A percentile compares a stretch with the other conserved stretches of the same genome.
phyloP scores from a whole-genome alignment of 202 grass and related monocot species.

The Musa balbisiana region DNA sequence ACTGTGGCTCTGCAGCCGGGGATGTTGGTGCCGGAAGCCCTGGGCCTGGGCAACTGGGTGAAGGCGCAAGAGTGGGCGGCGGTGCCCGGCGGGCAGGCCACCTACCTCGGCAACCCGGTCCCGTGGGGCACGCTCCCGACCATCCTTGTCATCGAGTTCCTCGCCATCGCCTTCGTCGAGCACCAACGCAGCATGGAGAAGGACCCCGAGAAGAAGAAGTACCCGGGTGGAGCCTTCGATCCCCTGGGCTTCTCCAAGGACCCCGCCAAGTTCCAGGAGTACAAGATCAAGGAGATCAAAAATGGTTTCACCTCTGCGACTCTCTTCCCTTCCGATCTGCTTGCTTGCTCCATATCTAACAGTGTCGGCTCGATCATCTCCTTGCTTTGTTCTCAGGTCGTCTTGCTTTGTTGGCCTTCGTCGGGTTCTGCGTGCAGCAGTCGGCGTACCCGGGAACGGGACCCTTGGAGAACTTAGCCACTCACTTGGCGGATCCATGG shows the following conservation, averaged over 20 bases:
- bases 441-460: conserved; percentile 87
- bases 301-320: conserved; percentile 38
- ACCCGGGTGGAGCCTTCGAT: conserved; percentile 94
- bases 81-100: conserved; percentile 69
- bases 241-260: conserved; percentile 98
- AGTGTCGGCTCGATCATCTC: background rate
- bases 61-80: conserved; percentile 98
- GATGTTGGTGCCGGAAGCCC: conserved; percentile 73
- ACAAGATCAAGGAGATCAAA: conserved; percentile 99
- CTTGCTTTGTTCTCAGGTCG: conserved; percentile 37
- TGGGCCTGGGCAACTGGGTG: conserved; percentile 97
- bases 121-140: conserved; percentile 87
- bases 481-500: conserved; percentile 88
- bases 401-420: conserved; percentile 83
- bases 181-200: conserved; percentile 99
- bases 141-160: conserved; percentile 86
- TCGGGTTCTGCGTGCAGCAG: conserved; percentile 92
- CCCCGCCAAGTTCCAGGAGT: conserved; percentile 79
- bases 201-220: conserved; percentile 98
- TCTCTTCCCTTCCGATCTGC: background rate
- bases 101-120: conserved; percentile 81
- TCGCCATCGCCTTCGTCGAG: conserved; percentile 95
- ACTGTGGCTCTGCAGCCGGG: conserved; percentile 43
- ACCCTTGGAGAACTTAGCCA: conserved; percentile 80
- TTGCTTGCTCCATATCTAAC: background rate